Evolutionary conservation across 2,329 filamentous ascomycete species (phyloP).

Genomic region (Septoria linicola): DNA sequence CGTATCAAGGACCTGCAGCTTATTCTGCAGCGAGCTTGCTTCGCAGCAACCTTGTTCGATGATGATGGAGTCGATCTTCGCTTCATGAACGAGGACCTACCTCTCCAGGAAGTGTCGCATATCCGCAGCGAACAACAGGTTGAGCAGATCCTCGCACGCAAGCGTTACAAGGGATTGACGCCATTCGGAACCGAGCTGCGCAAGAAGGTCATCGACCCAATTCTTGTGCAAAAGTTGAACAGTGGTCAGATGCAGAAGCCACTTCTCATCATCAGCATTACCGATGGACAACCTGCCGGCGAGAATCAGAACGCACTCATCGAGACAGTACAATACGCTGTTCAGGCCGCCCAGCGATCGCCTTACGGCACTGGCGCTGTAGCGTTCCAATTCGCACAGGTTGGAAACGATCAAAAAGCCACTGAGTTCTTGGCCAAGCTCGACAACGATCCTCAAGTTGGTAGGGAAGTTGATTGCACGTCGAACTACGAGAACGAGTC

Average conservation of each 20-base stretch:
- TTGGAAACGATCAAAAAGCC: slow-evolving; percentile 65
- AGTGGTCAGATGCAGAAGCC: slow-evolving; percentile 60
- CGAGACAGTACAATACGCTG: slow-evolving; percentile 57
- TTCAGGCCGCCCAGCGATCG: slow-evolving; percentile 51
- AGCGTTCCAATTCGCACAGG: slow-evolving; percentile 67
- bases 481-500: slow-evolving; percentile 69
- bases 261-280: slow-evolving; percentile 64
- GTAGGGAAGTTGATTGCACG: slow-evolving; percentile 64
- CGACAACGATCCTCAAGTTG: slow-evolving; percentile 63
- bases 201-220: slow-evolving; percentile 62
- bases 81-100: slow-evolving; percentile 64
- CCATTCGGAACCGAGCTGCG: slow-evolving; percentile 64
- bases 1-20: slow-evolving; percentile 66
- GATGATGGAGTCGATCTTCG: slow-evolving; percentile 66
- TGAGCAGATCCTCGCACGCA: slow-evolving; percentile 55
- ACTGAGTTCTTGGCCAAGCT: slow-evolving; percentile 63
- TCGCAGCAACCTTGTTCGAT: slow-evolving; percentile 67
- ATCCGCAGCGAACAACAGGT: slow-evolving; percentile 60
- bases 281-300: slow-evolving; percentile 65
- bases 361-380: slow-evolving; percentile 57
- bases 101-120: slow-evolving; percentile 51
- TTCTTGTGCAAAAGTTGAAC: slow-evolving; percentile 56
- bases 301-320: slow-evolving; percentile 58
- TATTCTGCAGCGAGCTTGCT: slow-evolving; percentile 63
- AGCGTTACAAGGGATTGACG: slow-evolving; percentile 65